A percentile compares a stretch with the other conserved stretches of the same genome.
Evolutionary conservation across 192 early-diverging fungal genomes (phyloP).

Genomic region (Geosiphon pyriformis): DNA sequence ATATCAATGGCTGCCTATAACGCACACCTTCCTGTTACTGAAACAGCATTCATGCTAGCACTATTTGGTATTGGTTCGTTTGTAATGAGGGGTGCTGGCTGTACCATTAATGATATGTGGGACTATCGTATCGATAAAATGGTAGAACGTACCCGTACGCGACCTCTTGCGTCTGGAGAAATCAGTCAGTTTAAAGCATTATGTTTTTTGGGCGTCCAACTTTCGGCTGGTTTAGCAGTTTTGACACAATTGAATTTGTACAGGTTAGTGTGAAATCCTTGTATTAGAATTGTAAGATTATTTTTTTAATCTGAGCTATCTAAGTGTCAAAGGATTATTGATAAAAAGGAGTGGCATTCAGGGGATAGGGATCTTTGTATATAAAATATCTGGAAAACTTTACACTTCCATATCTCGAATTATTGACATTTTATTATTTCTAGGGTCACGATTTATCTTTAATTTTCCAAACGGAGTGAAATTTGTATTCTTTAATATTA

Average conservation of each 20-base stretch:
- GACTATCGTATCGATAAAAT: slow-evolving; percentile 84
- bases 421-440: too few relatives aligned
- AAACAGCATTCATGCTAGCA: slow-evolving; percentile 60
- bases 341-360: too few relatives aligned
- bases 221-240: slow-evolving; percentile 74
- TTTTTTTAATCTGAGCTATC: neutral
- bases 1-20: slow-evolving; percentile 65
- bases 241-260: slow-evolving; percentile 86
- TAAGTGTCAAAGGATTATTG: too few relatives aligned
- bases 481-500: too few relatives aligned
- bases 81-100: slow-evolving; percentile 93
- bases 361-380: too few relatives aligned
- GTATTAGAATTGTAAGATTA: neutral
- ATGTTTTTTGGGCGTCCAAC: slow-evolving; percentile 73
- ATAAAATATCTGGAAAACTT: too few relatives aligned
- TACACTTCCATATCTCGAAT: too few relatives aligned
- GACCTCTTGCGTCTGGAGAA: slow-evolving; percentile 79
- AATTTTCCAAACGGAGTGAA: too few relatives aligned
- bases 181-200: slow-evolving; percentile 65
- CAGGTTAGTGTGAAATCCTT: slow-evolving; percentile 44
- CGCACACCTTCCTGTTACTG: slow-evolving; percentile 42
- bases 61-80: slow-evolving; percentile 83
- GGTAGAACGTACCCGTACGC: slow-evolving; percentile 72
- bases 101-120: slow-evolving; percentile 97
- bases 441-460: too few relatives aligned